These are phyloP conservation scores for Lolium multiflorum DNA, from an alignment of 176 grass and related monocot genomes.

Conservation along the genomic window DNA sequence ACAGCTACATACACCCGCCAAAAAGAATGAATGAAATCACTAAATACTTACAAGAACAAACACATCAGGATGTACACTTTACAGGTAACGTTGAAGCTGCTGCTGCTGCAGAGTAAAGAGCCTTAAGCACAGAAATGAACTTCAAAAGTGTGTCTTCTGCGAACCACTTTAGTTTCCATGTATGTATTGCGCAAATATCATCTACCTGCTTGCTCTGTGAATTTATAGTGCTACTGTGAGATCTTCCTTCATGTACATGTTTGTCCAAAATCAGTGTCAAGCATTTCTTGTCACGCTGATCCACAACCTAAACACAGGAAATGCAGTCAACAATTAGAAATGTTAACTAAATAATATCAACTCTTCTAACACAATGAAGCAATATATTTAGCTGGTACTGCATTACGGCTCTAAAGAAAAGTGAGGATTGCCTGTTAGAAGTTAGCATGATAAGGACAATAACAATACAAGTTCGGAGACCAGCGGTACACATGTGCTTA, in stretches of 20 bases:
- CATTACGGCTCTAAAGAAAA: background rate
- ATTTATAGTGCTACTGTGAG: constrained; percentile 21
- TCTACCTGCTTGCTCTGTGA: constrained; percentile 37
- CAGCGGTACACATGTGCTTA: background rate
- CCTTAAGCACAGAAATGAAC: constrained; percentile 82
- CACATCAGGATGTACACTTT: constrained; percentile 73
- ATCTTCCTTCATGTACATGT: constrained; percentile 29
- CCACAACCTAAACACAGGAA: constrained; percentile 65
- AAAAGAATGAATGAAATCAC: constrained; percentile 91
- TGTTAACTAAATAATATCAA: constrained; percentile 16
- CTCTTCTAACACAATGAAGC: background rate
- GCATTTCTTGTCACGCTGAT: constrained; percentile 56
- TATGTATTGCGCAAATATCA: constrained; percentile 49
- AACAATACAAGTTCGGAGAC: background rate
- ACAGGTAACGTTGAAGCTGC: constrained; percentile 66
- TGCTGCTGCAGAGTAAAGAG: constrained; percentile 54
- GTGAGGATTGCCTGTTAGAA: background rate
- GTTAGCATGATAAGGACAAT: constrained; percentile 4
- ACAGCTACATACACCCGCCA: constrained; percentile 39
- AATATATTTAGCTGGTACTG: constrained; percentile 23
- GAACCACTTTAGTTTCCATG: constrained; percentile 85
- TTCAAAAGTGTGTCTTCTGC: constrained; percentile 73
- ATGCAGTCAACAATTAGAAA: constrained; percentile 10
- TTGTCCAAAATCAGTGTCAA: constrained; percentile 64
- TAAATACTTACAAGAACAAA: constrained; percentile 47